Percentiles rank a stretch among this genome's conserved stretches.
Conservation (phyloP, 768 basidiomycete genomes). For the Mrakia frigida region DNA sequence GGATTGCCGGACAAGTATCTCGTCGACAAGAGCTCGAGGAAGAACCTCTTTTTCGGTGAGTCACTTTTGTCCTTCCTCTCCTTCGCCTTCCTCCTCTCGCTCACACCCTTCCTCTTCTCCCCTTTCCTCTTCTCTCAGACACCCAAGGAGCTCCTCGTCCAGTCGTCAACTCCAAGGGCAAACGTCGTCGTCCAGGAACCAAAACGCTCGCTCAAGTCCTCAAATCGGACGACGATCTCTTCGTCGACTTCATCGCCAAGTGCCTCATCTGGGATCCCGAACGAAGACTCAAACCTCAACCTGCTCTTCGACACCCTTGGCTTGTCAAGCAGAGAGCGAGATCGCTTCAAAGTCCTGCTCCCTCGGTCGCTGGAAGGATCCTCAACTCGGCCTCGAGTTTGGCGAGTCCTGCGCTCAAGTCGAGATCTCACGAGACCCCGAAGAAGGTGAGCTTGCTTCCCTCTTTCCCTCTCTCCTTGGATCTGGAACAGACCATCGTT, state of each 20-base stretch:
- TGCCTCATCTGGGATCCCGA: conserved; percentile 99
- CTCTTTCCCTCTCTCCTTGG: background rate
- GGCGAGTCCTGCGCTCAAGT: conserved; percentile 5
- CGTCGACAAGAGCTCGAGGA: conserved; percentile 85
- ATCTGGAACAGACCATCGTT: background rate
- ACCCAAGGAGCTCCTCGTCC: conserved; percentile 86
- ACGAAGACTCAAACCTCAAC: conserved; percentile 84
- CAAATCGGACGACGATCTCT: conserved; percentile 86
- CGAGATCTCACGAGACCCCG: conserved; percentile 20
- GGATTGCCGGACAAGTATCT: conserved; percentile 94
- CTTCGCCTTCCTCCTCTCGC: background rate
- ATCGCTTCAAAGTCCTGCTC: conserved; percentile 6
- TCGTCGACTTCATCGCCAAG: conserved; percentile 93
- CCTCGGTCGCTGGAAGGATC: conserved; percentile 15
- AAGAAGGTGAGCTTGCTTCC: conserved; percentile 23
- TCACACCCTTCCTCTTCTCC: background rate
- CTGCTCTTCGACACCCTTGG: conserved; percentile 87
- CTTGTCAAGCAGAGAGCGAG: conserved; percentile 47
- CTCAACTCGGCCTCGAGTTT: background rate
- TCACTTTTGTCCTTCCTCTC: conserved; percentile 8
- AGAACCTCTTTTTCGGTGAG: conserved; percentile 93
- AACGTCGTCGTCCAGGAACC: conserved; percentile 81
- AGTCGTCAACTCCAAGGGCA: conserved; percentile 93
- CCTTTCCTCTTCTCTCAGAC: conserved; percentile 51
- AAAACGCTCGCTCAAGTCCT: conserved; percentile 85